Conservation (phyloP, 345 rosid species). For the Viola odorata region DNA sequence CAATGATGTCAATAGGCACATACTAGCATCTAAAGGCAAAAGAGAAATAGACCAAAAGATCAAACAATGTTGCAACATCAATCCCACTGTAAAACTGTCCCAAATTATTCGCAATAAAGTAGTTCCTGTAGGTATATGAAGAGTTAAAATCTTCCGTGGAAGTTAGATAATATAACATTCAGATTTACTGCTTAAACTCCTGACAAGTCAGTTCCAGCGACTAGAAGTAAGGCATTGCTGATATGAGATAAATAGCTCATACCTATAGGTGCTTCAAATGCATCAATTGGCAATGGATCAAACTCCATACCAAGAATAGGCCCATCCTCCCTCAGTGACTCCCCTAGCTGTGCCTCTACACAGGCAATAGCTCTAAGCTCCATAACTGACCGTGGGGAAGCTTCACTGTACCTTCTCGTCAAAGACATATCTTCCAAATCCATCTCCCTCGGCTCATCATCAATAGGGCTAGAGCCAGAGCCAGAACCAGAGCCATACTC, state of each 20-base stretch:
- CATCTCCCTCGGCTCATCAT: slow-evolving; percentile 21
- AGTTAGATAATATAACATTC: no score
- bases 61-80: no score
- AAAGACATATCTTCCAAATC: slow-evolving; percentile 38
- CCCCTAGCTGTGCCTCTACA: slow-evolving; percentile 94
- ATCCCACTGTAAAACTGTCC: no score
- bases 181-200: no score
- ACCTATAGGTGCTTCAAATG: slow-evolving; percentile 88
- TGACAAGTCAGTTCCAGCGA: neutral
- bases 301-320: slow-evolving; percentile 96
- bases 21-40: neutral
- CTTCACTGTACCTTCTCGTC: slow-evolving; percentile 51
- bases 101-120: no score
- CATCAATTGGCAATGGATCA: slow-evolving; percentile 95
- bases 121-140: no score
- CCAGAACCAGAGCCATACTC: slow-evolving; percentile 66
- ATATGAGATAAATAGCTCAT: slow-evolving; percentile 12
- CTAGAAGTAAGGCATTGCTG: neutral
- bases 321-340: slow-evolving; percentile 93
- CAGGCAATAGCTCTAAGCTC: slow-evolving; percentile 87
- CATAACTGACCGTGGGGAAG: slow-evolving; percentile 56
- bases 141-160: no score
- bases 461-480: slow-evolving; percentile 68
- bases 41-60: neutral
- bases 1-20: slow-evolving; percentile 7